Base-by-base conservation (phyloP, 345 rosid genomes). In the Carallia pectinifolia region DNA sequence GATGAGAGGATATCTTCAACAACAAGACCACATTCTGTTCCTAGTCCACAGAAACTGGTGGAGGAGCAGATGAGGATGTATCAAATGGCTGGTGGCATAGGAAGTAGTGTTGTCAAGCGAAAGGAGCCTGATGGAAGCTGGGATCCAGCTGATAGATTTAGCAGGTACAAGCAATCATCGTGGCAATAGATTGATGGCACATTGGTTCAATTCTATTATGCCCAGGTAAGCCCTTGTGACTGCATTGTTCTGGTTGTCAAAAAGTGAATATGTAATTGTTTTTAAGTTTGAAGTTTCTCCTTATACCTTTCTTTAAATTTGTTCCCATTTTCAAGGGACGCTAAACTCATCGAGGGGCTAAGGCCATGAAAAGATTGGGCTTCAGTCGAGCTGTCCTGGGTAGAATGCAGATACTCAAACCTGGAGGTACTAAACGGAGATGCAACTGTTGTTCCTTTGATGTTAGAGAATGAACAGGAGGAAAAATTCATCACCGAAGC, bases 91-190 rank as follows among this genome's bases (percentile, higher is more conserved):
- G 83, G 90, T 56, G 84, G 91, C 16, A 56, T 64, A 30, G 60
- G 33, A 55, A 55, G 60, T 33, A 55, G 74, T 34, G 31, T 76
- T 58, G 74, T 84, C 52, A 95, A 86, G 85, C 90, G 96, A 77
- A 95, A 89, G 75, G 98, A 95, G 61, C 92, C 97, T 27, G 99
- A 92, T 2, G 97, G 96, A 19, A 90, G 97, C 47, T 85, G 94
- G 97, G 98, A 93, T 68, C 27, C 16, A 23, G 30, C 60, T 3
- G 60, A 55, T 55, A 55, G 60, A 55, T 55, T 55, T 55, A 23
- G 31, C 60, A 87, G 89, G 55, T 87, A 84, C 77, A 90, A 81
- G 82, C 96, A 88, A 53, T 67, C 89, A 27, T 81, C 92, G 59
- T 90, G 98, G 97, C 92, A 89, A 76, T 55, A 55, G 60, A 55